Evolutionary conservation across 2,329 filamentous ascomycete species (phyloP), one percentile per base, ranked within the genome.

Genomic region (Beauveria varroae): DNA sequence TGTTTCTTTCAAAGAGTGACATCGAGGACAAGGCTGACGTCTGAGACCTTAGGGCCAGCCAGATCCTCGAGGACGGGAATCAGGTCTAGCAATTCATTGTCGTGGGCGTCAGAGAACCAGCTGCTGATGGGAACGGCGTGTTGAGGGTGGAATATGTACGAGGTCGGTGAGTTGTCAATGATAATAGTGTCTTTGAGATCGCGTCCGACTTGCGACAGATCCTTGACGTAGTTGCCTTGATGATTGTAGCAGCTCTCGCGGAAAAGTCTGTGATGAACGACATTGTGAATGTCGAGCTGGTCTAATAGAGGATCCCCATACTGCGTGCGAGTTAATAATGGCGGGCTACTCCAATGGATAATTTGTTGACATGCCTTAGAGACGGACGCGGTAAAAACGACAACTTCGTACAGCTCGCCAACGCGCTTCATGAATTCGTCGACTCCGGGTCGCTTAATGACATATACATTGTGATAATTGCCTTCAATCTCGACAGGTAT

Each of bases 101-200:
- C 95, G 76, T 99, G 95, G 64, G 95, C 95, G 77, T 99, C 95
- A 67, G 93, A 97, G 79, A 99, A 99, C 95, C 95, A 99, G 81
- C 93, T 98, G 84, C 93, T 97, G 78, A 99, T 99, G 28, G 95
- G 95, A 55, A 99, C 93, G 64, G 95, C 95, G 74, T 99, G 95
- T 79, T 99, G 93, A 26, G 95, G 95, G 73, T 99, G 95, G 83
- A 99, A 99, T 70, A 99, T 98, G 79, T 99, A 99, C 14, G 93
- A 98, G 5, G 95, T 99, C 2, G 95, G 95, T 52, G 95, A 98
- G 77, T 99, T 99, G 79, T 99, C 95, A 71, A 99, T 99, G 74
- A 99, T 99, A 73, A 99, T 99, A 22, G 93, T 99, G 72, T 99
- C 93, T 75, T 91, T 91, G 61, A 99, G 85, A 73, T 98, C 93